phyloP scores from a whole-genome alignment of 2,329 filamentous ascomycete genomes.

The Cladosporium oxysporum region DNA sequence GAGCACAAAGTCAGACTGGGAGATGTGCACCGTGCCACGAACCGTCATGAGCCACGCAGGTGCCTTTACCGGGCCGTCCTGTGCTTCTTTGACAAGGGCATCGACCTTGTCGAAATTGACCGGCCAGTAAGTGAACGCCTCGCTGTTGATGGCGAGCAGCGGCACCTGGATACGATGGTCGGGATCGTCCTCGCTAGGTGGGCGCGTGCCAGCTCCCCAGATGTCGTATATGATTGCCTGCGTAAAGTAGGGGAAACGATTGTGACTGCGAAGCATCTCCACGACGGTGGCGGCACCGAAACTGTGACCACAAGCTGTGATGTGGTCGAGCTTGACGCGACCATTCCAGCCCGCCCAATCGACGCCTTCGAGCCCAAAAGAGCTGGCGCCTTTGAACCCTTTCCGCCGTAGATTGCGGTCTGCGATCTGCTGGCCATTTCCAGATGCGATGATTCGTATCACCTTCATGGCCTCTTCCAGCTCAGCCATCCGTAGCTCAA shows the following conservation, averaged over 20 bases:
- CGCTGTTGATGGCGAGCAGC: constrained; percentile 64
- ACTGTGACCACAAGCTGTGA: constrained; percentile 66
- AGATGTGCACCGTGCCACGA: constrained; percentile 64
- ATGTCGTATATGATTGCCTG: constrained; percentile 68
- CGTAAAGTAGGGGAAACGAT: constrained; percentile 58
- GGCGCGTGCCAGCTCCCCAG: constrained; percentile 56
- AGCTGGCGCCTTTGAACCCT: constrained; percentile 61
- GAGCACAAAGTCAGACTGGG: constrained; percentile 66
- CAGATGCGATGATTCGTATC: constrained; percentile 57
- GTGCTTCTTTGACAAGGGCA: constrained; percentile 60
- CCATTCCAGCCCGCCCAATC: constrained; percentile 60
- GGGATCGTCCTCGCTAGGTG: constrained; percentile 44
- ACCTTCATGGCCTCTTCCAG: constrained; percentile 64
- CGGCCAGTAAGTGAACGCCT: constrained; percentile 71
- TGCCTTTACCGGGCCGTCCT: constrained; percentile 41
- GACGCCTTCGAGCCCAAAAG: constrained; percentile 57
- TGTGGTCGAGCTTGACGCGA: constrained; percentile 57
- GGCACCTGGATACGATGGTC: constrained; percentile 54
- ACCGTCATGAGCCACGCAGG: constrained; percentile 51
- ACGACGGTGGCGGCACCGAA: constrained; percentile 67
- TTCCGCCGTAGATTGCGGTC: constrained; percentile 57
- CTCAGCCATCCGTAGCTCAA: constrained; percentile 64
- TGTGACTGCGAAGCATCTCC: constrained; percentile 58
- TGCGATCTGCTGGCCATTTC: constrained; percentile 54
- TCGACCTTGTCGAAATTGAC: constrained; percentile 62